phyloP scores from a whole-genome alignment of 441 rosid species.

The Gossypium laxum region DNA sequence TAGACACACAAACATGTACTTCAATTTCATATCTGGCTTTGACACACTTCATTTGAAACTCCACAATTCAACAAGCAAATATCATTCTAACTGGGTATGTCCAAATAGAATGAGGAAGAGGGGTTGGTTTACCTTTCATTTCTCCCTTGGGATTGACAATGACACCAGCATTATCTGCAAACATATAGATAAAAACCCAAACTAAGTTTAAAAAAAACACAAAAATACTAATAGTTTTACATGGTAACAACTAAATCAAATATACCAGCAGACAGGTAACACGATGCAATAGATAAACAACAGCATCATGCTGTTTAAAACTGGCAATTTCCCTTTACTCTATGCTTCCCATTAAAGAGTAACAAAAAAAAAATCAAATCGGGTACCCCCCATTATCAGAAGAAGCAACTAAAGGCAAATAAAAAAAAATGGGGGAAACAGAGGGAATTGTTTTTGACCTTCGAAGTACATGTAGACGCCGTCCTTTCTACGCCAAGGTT shows the following conservation, averaged over 20 bases:
- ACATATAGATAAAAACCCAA: not conserved
- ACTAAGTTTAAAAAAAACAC: not conserved
- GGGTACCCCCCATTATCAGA: conserved; percentile 15
- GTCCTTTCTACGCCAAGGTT: conserved; percentile 15
- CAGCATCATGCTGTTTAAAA: conserved; percentile 29
- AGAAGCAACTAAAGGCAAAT: conserved; percentile 20
- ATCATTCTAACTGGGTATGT: not conserved
- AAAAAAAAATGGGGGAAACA: not conserved
- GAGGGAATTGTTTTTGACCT: conserved; percentile 25
- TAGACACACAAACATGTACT: not conserved
- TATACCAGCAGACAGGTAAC: conserved; percentile 31
- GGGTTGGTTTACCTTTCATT: conserved; percentile 44
- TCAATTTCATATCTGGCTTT: no score
- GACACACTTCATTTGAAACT: not conserved
- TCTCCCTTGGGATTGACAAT: conserved; percentile 68
- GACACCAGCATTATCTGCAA: conserved; percentile 64
- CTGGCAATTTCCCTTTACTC: conserved; percentile 19
- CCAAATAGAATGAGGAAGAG: not conserved
- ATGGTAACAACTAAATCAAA: not conserved
- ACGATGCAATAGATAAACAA: conserved; percentile 12
- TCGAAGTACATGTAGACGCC: conserved; percentile 15
- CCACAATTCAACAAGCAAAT: not conserved
- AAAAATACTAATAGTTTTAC: not conserved
- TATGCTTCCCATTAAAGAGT: conserved; percentile 28
- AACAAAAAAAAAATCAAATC: not conserved